Evolutionary conservation across 805 yeast species (phyloP).

Genomic region (Babjeviella inositovora): DNA sequence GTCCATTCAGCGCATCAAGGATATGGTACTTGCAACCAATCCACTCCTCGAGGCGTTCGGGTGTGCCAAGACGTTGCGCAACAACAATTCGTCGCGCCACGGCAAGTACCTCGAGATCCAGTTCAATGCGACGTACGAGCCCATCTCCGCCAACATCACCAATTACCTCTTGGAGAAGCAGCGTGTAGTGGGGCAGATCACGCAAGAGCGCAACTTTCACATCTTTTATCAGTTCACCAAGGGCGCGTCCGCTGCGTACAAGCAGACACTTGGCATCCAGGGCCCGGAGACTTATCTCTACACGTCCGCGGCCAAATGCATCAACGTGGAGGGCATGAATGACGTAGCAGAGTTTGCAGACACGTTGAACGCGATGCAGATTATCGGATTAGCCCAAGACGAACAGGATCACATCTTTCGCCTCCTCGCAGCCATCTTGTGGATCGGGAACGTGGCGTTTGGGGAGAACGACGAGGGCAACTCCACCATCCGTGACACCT

Average conservation of each 20-base stretch:
- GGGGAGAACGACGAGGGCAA: conserved; percentile 78
- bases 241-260: conserved; percentile 72
- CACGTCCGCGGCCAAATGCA: conserved; percentile 77
- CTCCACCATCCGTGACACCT: conserved; percentile 65
- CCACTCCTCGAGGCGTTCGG: conserved; percentile 86
- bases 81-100: conserved; percentile 81
- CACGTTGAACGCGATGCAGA: conserved; percentile 72
- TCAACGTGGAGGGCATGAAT: conserved; percentile 73
- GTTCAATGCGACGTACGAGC: conserved; percentile 71
- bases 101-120: conserved; percentile 88
- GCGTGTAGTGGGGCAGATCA: conserved; percentile 90
- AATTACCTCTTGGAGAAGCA: conserved; percentile 89
- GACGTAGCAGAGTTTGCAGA: conserved; percentile 69
- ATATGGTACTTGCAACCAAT: conserved; percentile 95
- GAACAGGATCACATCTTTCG: conserved; percentile 90
- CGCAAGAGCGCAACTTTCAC: conserved; percentile 90
- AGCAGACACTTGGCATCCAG: conserved; percentile 79
- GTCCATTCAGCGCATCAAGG: conserved; percentile 78
- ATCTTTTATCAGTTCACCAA: conserved; percentile 93
- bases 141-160: conserved; percentile 91
- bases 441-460: conserved; percentile 91
- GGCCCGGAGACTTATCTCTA: conserved; percentile 86
- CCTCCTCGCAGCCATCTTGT: conserved; percentile 67
- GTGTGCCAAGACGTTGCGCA: conserved; percentile 83
- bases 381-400: conserved; percentile 64